These are phyloP conservation scores for Zasmidium angulare DNA, from an alignment of 2,329 filamentous ascomycete genomes.

Conservation along the genomic window DNA sequence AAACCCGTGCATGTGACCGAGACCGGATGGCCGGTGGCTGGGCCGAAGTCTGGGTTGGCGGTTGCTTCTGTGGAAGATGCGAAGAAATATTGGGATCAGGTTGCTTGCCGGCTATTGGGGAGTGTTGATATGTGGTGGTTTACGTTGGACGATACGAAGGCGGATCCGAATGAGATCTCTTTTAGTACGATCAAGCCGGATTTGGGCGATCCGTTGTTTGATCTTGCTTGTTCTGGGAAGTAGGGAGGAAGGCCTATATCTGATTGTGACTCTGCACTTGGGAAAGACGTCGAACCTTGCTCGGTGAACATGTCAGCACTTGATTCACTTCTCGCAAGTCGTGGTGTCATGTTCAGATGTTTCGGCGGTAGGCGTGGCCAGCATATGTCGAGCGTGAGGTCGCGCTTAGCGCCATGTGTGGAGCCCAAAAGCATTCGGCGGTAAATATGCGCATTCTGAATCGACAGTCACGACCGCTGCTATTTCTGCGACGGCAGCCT, in stretches of 20 bases:
- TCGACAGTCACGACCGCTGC: no score
- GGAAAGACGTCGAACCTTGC: no score
- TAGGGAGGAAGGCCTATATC: background rate
- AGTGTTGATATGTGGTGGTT: slow-evolving; percentile 69
- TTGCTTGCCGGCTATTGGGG: slow-evolving; percentile 69
- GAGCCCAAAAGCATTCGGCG: no score
- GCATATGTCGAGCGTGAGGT: no score
- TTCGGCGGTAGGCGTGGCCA: no score
- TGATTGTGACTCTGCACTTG: no score
- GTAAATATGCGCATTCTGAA: no score
- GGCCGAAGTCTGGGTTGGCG: slow-evolving; percentile 61
- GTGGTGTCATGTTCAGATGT: no score
- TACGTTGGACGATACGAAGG: slow-evolving; percentile 36
- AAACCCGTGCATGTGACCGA: slow-evolving; percentile 52
- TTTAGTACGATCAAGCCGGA: slow-evolving; percentile 9
- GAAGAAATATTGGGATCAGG: slow-evolving; percentile 75
- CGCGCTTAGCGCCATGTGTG: no score
- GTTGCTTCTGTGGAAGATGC: slow-evolving; percentile 67
- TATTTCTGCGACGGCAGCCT: no score
- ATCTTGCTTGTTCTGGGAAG: background rate
- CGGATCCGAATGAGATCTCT: slow-evolving; percentile 5
- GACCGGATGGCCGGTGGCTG: slow-evolving; percentile 81
- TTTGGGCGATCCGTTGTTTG: slow-evolving; percentile 4
- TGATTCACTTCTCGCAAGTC: no score
- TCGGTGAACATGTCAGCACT: no score